Evolutionary conservation across 2,329 filamentous ascomycete species (phyloP), one percentile per base, ranked within the genome.

Genomic region (Claviceps lovelessii): DNA sequence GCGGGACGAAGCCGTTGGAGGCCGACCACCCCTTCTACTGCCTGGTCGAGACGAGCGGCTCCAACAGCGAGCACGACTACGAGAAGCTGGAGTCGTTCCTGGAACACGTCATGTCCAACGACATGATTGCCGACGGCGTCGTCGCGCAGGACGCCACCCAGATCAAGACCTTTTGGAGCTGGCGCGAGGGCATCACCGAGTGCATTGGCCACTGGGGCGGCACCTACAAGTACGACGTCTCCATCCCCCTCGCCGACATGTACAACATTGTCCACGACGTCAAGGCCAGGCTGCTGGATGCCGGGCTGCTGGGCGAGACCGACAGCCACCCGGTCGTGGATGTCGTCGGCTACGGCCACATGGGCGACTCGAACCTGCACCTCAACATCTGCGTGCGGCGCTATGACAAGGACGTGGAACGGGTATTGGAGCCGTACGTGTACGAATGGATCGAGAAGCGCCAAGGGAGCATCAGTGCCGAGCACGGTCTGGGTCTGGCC

Each of bases 161-260:
- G 70, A 79, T 87, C 60, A 82, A 81, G 65, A 77, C 85, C 4
- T 78, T 98, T 52, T 98, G 93, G 93, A 78, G 81, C 56, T 97
- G 90, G 83, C 83, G 93, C 59, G 93, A 98, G 74, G 89, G 90
- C 61, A 88, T 98, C 61, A 85, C 90, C 0, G 93, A 98, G 73
- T 84, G 85, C 49, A 76, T 94, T 31, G 88, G 88, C 58, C 90
- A 96, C 68, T 89, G 86, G 72, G 94, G 93, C 56, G 93, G 90
- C 48, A 90, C 93, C 9, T 98, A 98, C 79, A 98, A 98, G 73
- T 98, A 98, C 69, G 93, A 98, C 66, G 78, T 98, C 37, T 97
- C 93, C 7, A 95, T 98, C 60, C 93, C 93, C 1, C 78, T 98
- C 33, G 72, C 80, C 13, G 85, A 95, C 61, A 81, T 98, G 64